phyloP scores from a whole-genome alignment of 306 rosid genomes.

The Sechiopsis laciniata region DNA sequence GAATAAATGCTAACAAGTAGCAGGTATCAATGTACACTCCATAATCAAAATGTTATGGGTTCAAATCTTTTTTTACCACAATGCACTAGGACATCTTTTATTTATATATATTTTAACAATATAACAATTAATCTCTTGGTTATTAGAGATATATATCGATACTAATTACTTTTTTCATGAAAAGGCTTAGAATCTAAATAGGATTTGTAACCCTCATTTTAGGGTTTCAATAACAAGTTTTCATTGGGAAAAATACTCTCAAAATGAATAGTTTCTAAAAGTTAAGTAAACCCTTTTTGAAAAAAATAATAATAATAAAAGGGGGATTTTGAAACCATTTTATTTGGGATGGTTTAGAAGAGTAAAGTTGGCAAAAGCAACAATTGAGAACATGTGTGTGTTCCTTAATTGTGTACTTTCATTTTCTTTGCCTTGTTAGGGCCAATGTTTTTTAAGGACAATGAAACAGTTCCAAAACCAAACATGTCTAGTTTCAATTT shows the following conservation, averaged over 20 bases:
- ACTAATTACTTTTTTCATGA: too few relatives aligned
- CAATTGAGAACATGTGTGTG: conserved; percentile 5
- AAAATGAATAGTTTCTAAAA: neutral
- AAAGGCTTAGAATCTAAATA: too few relatives aligned
- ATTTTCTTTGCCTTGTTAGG: neutral
- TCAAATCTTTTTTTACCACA: too few relatives aligned
- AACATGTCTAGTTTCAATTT: conserved; percentile 1
- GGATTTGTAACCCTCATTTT: neutral
- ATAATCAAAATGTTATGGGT: too few relatives aligned
- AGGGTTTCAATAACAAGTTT: neutral
- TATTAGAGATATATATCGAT: too few relatives aligned
- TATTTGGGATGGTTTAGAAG: neutral
- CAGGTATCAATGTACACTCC: too few relatives aligned
- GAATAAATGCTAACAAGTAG: too few relatives aligned
- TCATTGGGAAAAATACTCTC: neutral
- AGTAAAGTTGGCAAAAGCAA: neutral
- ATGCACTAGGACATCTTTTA: too few relatives aligned
- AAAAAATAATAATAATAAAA: neutral
- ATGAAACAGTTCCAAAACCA: neutral
- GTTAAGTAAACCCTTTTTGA: neutral
- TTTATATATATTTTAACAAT: too few relatives aligned
- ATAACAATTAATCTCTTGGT: too few relatives aligned
- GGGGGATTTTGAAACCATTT: neutral
- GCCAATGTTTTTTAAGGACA: neutral
- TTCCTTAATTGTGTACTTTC: neutral